Conservation (phyloP, 768 basidiomycete species). For the Postia placenta region DNA sequence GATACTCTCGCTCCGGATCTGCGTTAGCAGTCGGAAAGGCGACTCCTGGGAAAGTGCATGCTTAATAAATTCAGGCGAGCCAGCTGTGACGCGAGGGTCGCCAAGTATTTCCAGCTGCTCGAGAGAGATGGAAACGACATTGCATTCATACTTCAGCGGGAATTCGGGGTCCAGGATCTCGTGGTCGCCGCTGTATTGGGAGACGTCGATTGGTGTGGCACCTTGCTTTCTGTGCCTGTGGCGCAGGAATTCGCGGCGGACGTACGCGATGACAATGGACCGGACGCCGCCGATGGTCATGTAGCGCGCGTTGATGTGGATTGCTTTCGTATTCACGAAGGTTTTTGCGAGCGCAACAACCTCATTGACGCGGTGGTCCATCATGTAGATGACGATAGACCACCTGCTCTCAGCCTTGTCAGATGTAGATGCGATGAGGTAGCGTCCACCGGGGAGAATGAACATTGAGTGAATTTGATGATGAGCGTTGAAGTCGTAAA, state of each 20-base stretch:
- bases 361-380: constrained; percentile 46
- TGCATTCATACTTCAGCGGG: constrained; percentile 39
- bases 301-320: constrained; percentile 55
- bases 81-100: constrained; percentile 34
- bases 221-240: constrained; percentile 3
- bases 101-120: constrained; percentile 37
- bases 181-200: constrained; percentile 29
- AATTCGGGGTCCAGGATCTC: constrained; percentile 38
- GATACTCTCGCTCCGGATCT: constrained; percentile 30
- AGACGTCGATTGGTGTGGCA: constrained; percentile 21
- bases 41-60: constrained; percentile 28
- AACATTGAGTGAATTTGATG: constrained; percentile 46
- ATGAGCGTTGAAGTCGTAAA: constrained; percentile 22
- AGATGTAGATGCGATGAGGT: constrained; percentile 54
- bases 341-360: constrained; percentile 42
- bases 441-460: constrained; percentile 62
- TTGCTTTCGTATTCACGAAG: constrained; percentile 45
- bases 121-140: constrained; percentile 37
- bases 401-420: constrained; percentile 38
- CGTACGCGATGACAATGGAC: constrained; percentile 55
- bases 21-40: constrained; percentile 36
- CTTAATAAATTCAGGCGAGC: constrained; percentile 31
- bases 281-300: constrained; percentile 36
- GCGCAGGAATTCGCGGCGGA: constrained; percentile 29
- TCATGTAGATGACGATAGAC: constrained; percentile 45